These are phyloP conservation scores for Kwoniella europaea DNA, from an alignment of 768 basidiomycete species.

Conservation along the genomic window DNA sequence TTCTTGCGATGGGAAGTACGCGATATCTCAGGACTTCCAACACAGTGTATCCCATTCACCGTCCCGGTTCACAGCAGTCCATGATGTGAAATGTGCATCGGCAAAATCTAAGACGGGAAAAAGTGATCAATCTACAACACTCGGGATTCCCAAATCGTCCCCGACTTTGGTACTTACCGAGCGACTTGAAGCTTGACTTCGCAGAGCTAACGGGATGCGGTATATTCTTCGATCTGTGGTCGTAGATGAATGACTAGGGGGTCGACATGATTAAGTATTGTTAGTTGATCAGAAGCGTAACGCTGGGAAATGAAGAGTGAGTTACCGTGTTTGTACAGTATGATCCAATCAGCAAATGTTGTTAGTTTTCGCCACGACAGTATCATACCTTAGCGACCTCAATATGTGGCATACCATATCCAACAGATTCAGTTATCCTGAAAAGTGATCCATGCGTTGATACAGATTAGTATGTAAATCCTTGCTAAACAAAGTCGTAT, in stretches of 20 bases:
- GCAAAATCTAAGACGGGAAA: not conserved
- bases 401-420: not conserved
- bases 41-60: too few species aligned
- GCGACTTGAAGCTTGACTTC: not conserved
- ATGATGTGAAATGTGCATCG: too few species aligned
- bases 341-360: not conserved
- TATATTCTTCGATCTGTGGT: not conserved
- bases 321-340: not conserved
- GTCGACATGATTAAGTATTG: not conserved
- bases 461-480: conserved; percentile 18
- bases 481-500: conserved; percentile 2
- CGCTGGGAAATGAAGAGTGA: not conserved
- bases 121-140: not conserved
- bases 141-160: not conserved
- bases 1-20: too few species aligned
- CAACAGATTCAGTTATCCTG: conserved; percentile 3
- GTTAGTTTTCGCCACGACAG: too few species aligned
- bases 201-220: not conserved
- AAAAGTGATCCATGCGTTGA: conserved; percentile 38
- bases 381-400: not conserved
- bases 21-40: too few species aligned
- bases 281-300: too few species aligned
- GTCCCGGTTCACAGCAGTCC: too few species aligned
- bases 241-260: not conserved
- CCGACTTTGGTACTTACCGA: not conserved